These are phyloP conservation scores for Spergularia bocconei DNA, from an alignment of 148 eudicot species.

Conservation along the genomic window DNA sequence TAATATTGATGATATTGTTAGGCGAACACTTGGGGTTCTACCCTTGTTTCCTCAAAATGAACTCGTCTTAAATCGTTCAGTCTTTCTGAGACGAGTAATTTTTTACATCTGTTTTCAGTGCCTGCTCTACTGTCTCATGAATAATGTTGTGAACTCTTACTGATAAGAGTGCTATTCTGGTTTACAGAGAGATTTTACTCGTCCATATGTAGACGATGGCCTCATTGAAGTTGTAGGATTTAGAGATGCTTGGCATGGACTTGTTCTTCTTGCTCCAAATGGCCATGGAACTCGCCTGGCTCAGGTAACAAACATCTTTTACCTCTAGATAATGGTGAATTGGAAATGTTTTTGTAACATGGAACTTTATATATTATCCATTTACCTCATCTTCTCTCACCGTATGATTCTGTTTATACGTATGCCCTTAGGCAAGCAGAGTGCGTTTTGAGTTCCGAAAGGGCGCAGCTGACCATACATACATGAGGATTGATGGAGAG, in stretches of 20 bases:
- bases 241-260: constrained; percentile 97
- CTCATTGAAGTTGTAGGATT: constrained; percentile 90
- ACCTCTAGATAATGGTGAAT: not conserved
- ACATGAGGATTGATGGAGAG: constrained; percentile 95
- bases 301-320: constrained; percentile 47
- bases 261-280: constrained; percentile 71
- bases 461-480: constrained; percentile 68
- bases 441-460: constrained; percentile 78
- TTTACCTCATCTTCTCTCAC: not conserved
- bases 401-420: not conserved
- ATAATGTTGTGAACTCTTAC: not conserved
- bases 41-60: not conserved
- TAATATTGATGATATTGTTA: not conserved
- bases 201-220: constrained; percentile 88
- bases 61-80: not conserved
- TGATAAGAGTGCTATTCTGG: constrained; percentile 1
- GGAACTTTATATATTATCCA: not conserved
- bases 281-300: constrained; percentile 99
- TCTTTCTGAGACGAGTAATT: not conserved
- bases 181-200: constrained; percentile 68
- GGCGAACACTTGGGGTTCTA: not conserved
- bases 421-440: constrained; percentile 47
- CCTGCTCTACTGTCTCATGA: not conserved
- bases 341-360: not conserved
- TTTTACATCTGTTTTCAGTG: not conserved